Evolutionary conservation across 805 yeast species (phyloP), one percentile per base, ranked within the genome.

Genomic region (Barnettozyma wickerhamii): DNA sequence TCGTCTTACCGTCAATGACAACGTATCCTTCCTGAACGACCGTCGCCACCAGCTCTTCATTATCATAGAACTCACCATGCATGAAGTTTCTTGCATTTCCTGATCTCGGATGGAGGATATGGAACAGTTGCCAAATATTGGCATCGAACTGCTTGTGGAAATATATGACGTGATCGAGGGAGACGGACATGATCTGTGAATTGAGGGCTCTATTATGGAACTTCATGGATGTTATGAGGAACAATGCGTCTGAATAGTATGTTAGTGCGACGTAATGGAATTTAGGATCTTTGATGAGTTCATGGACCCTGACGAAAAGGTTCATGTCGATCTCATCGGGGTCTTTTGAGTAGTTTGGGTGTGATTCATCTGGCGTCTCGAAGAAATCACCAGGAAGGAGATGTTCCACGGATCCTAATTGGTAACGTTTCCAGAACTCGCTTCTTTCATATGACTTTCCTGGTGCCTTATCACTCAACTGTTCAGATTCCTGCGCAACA

Each of bases 21-120:
- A 53, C 74, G 42, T 79, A 62, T 0, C 87, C 88, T 57, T 84
- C 89, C 58, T 84, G 91, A 7, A 78, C 58, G 2, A 79, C 68
- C 0, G 81, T 71, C 3, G 85, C 84, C 3, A 77, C 70, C 42
- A 80, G 71, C 23, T 66, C 65, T 17, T 69, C 66, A 6, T 55
- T 49, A 30, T 59, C 57, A 58, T 64, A 83, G 55, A 81, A 67
- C 46, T 81, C 81, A 14, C 78, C 85, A 45, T 69, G 71, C 52
- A 82, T 59, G 33, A 82, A 57, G 10, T 76, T 74, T 43, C 84
- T 66, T 42, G 74, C 73, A 47, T 72, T 71, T 13, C 68, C 69
- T 4, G 80, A 68, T 38, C 77, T 65, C 19, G 76, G 57, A 29
- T 74, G 73, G 35, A 62, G 63, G 33, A 78, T 65, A 35, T 72